phyloP scores from a whole-genome alignment of 1,139 yeast genomes.

The Suhomyces terraborum region DNA sequence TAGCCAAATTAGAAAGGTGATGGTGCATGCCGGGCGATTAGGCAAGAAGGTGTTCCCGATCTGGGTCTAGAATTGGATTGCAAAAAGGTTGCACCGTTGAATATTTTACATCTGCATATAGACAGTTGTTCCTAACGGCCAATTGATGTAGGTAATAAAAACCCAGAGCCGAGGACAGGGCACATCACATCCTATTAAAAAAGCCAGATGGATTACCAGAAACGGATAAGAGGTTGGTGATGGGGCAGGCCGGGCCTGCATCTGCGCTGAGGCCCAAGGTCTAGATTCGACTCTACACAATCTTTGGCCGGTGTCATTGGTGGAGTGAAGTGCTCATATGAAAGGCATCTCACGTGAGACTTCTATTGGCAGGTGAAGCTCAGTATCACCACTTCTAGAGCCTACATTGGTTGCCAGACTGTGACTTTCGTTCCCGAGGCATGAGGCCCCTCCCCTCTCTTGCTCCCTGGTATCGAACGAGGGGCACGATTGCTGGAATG shows the following conservation, averaged over 20 bases:
- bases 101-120: constrained; percentile 3
- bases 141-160: constrained; percentile 2
- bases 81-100: constrained; percentile 10
- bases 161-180: not conserved
- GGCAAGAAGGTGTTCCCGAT: too few relatives aligned
- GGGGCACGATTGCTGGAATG: too few relatives aligned
- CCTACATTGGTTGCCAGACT: too few relatives aligned
- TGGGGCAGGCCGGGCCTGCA: not conserved
- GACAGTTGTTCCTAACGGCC: constrained; percentile 4
- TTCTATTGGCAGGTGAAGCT: too few relatives aligned
- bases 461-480: too few relatives aligned
- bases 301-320: too few relatives aligned
- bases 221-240: not conserved
- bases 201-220: constrained; percentile 3
- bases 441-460: too few relatives aligned
- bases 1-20: not conserved
- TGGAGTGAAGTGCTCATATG: too few relatives aligned
- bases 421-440: too few relatives aligned
- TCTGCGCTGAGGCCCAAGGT: not conserved
- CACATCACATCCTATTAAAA: not conserved
- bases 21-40: too few relatives aligned
- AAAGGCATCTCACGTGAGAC: too few relatives aligned
- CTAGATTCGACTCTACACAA: not conserved
- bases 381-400: too few relatives aligned
- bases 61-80: constrained; percentile 10